A percentile compares a stretch with the other conserved stretches of the same genome.
Conservation (phyloP, 2,329 filamentous ascomycete genomes). For the Alternaria consortialis region DNA sequence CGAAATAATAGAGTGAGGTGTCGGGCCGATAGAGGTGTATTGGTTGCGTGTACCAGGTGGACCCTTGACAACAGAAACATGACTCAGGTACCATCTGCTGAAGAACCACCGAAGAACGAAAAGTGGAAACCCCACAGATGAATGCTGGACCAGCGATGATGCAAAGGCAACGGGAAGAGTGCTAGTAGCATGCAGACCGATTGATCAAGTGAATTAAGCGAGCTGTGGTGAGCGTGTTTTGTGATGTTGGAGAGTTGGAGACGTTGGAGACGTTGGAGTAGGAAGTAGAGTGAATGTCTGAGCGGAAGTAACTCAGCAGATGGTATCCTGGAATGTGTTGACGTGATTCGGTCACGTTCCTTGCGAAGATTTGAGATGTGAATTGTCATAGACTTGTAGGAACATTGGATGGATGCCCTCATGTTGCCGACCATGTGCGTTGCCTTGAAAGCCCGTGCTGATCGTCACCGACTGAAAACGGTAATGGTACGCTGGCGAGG, state of each 20-base stretch:
- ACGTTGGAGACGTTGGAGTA: not conserved
- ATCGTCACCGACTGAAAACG: slow-evolving; percentile 11
- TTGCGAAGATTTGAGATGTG: not conserved
- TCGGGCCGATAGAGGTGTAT: slow-evolving; percentile 12
- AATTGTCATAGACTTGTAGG: slow-evolving; percentile 1
- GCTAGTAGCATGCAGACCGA: slow-evolving; percentile 12
- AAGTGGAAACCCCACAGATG: slow-evolving; percentile 9
- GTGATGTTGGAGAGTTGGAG: slow-evolving; percentile 1
- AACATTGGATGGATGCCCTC: not conserved
- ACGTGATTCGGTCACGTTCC: not conserved
- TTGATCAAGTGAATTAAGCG: slow-evolving; percentile 6
- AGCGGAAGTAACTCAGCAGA: not conserved
- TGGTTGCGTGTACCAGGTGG: slow-evolving; percentile 10
- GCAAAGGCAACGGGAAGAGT: slow-evolving; percentile 10
- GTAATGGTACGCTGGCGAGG: slow-evolving; percentile 6
- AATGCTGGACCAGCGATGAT: slow-evolving; percentile 13
- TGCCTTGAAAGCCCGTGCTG: slow-evolving; percentile 8
- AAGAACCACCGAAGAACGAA: slow-evolving; percentile 20
- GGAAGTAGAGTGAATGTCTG: not conserved
- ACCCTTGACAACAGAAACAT: slow-evolving; percentile 6
- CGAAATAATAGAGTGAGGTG: slow-evolving; percentile 1
- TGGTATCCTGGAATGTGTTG: not conserved
- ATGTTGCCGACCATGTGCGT: slow-evolving; percentile 3
- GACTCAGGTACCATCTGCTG: slow-evolving; percentile 19
- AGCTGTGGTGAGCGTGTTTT: not conserved